Evolutionary conservation across 768 basidiomycete genomes (phyloP).

Genomic region (Mycena haematopus): DNA sequence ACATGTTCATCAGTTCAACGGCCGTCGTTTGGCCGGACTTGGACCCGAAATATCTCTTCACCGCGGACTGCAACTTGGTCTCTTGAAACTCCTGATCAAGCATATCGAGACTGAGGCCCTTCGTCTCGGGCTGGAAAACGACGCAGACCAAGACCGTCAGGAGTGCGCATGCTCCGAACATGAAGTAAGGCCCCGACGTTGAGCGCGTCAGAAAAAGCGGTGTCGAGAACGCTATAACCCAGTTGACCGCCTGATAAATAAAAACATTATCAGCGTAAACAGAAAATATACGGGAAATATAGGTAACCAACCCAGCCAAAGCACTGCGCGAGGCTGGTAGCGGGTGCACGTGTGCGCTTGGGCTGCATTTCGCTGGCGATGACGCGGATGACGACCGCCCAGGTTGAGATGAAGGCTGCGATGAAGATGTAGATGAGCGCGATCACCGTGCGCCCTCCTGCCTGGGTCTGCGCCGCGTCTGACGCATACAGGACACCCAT

Average conservation of each 20-base stretch:
- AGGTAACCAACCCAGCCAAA: constrained; percentile 47
- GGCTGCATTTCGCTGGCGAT: constrained; percentile 56
- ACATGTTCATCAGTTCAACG: constrained; percentile 14
- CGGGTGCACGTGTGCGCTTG: constrained; percentile 49
- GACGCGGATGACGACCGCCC: constrained; percentile 51
- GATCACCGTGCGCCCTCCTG: constrained; percentile 48
- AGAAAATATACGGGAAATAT: not conserved
- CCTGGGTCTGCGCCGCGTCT: constrained; percentile 36
- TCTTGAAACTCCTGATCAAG: constrained; percentile 46
- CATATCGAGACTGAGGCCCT: constrained; percentile 50
- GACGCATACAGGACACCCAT: constrained; percentile 53
- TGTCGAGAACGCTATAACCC: constrained; percentile 50
- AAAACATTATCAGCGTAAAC: constrained; percentile 14
- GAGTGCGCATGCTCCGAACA: constrained; percentile 47
- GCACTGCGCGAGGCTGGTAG: constrained; percentile 47
- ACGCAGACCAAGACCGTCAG: constrained; percentile 46
- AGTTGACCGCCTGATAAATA: constrained; percentile 43
- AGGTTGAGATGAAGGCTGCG: constrained; percentile 48
- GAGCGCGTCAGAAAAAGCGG: constrained; percentile 53
- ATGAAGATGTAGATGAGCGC: constrained; percentile 55
- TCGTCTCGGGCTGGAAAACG: constrained; percentile 51
- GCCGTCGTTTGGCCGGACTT: constrained; percentile 21
- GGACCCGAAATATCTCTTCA: constrained; percentile 27
- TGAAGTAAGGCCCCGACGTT: constrained; percentile 53
- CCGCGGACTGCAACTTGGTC: constrained; percentile 24